Evolutionary conservation across 2,329 filamentous ascomycete genomes (phyloP), one percentile per base, ranked within the genome.

Genomic region (Albifimbria verrucaria): DNA sequence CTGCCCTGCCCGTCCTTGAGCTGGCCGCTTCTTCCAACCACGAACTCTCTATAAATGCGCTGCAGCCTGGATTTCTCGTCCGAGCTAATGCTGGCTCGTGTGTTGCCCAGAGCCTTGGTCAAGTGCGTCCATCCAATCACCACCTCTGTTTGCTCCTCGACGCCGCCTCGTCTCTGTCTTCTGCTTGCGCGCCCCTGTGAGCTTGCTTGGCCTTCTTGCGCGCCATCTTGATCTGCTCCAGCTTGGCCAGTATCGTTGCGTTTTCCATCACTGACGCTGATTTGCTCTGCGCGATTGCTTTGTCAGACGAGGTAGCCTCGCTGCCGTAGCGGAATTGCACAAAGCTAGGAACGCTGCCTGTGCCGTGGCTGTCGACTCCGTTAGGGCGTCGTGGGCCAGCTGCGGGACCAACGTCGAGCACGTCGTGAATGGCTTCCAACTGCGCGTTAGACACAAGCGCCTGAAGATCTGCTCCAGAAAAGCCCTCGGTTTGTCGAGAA

Each of bases 361-460:
- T 49, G 49, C 62, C 59, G 52, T 59, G 59, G 52, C 57, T 49
- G 53, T 71, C 65, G 58, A 68, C 66, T 49, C 71, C 68, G 57
- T 65, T 69, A n/a, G 68, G 65, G 11, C 66, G 66, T 45, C 66
- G 69, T 28, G 57, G 63, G 18, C 62, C 64, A 23, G 61, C 60
- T 63, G 43, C 84, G 77, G 62, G 59, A 5, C 58, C 87, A 83
- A 67, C 63, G 44, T 72, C 87, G 1, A 99, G 81, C 2, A 95
- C 86, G 60, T 97, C 92, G 67, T 99, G 94, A 58, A 99, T 97
- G 24, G 94, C 94, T 73, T 97, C 93, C 6, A 99, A 81, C 68
- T 99, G 94, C 0, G 94, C 92, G 61, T 99, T 99, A 63, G 96
- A 97, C 43, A 97, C 86, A 7, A 99, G 81, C 0, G 93, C 94